Base-by-base conservation (phyloP, 371 early-diverging fungal species). In the Mortierella sp. region DNA sequence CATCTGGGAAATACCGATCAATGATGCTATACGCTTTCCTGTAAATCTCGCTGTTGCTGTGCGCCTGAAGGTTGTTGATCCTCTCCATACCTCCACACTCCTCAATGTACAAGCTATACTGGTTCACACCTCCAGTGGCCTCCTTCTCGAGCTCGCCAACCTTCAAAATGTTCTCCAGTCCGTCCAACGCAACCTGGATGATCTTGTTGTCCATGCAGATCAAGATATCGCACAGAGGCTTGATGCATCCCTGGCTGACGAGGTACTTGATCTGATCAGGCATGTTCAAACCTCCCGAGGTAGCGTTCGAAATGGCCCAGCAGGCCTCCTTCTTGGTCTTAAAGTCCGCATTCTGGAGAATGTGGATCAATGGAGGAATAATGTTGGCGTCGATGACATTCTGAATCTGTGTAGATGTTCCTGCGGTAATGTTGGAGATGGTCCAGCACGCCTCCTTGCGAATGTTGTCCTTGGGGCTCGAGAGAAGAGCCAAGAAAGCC, bases 401-500 rank as follows among this genome's bases (percentile, higher is more conserved):
- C 81, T 96, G 92, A 76, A 99, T 96, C 82, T 99, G 99, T 4
- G 80, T 76, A 15, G 91, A 84, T 70, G 91, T 96, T 29, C 99
- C 99, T 15, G 99, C 99, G 11, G 99, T 97, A 80, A 99, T 97
- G 86, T 99, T 99, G 18, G 98, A 98, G 59, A 99, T 92, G 7
- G 98, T 96, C 99, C 99, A 99, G 88, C 99, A 99, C 25, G 99
- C 97, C 83, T 99, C 99, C 84, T 99, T 99, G 70, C 96, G 92
- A 69, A 99, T 94, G 23, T 91, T 92, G 66, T 97, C 96, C 82
- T 94, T 94, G 57, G 94, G 89, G 72, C 91, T 91, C 73, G 82
- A 85, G 29, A 97, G 88, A 53, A 97, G 86, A 26, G 86, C 79
- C 16, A 88, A 84, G 16, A 99, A 88, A 26, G 95, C 92, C 25